These are phyloP conservation scores for Pachysolen tannophilus DNA, from an alignment of 805 yeast genomes.

Conservation along the genomic window DNA sequence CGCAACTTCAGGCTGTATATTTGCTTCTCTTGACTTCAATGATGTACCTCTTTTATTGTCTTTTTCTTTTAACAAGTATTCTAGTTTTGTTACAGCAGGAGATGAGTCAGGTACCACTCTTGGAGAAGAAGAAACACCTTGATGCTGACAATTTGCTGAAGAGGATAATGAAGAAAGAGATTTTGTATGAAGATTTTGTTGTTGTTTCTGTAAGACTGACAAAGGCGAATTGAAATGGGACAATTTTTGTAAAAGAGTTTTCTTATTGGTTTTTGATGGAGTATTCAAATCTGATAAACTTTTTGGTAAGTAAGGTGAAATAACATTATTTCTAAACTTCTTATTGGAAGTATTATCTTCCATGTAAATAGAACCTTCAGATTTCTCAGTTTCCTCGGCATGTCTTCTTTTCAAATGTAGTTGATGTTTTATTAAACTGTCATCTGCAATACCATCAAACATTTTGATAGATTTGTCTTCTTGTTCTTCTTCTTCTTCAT, in stretches of 20 bases:
- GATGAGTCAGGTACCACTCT: neutral
- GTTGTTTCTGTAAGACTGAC: neutral
- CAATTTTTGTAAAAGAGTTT: no score
- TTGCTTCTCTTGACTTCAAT: no score
- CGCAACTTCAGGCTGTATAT: no score
- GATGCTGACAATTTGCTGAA: slow-evolving; percentile 7
- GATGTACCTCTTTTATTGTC: no score
- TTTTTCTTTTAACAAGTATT: neutral
- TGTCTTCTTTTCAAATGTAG: no score
- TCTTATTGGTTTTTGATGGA: slow-evolving; percentile 1
- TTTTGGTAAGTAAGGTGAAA: no score
- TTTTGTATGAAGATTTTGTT: neutral
- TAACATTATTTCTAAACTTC: no score
- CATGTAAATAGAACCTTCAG: no score
- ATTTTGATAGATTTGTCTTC: slow-evolving; percentile 20
- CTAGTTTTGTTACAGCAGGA: neutral
- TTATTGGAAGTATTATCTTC: no score
- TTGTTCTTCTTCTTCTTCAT: slow-evolving; percentile 16
- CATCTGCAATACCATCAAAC: slow-evolving; percentile 3
- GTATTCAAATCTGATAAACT: slow-evolving; percentile 1
- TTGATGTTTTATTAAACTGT: slow-evolving; percentile 5
- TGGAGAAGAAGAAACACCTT: slow-evolving; percentile 1
- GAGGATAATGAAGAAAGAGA: neutral
- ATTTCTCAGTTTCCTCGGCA: no score
- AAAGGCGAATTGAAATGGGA: no score